A percentile compares a stretch with the other conserved stretches of the same genome.
These are phyloP conservation scores for Cystofilobasidium macerans DNA, from an alignment of 768 basidiomycete species.

Conservation along the genomic window DNA sequence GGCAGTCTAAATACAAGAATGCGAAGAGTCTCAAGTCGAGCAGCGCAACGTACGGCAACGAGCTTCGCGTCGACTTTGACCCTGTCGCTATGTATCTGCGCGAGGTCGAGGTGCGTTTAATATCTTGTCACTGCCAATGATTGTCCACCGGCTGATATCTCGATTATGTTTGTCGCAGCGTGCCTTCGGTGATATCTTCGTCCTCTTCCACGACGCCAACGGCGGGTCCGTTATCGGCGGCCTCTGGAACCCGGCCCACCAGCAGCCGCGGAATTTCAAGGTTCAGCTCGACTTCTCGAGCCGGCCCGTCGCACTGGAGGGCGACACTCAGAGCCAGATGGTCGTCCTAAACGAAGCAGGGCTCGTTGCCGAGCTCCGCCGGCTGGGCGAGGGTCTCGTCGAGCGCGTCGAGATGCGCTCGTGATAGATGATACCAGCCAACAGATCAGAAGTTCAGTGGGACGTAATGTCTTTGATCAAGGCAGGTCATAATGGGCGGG, in stretches of 20 bases:
- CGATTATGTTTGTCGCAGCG: slow-evolving; percentile 43
- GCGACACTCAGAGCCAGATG: slow-evolving; percentile 46
- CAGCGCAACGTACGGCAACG: slow-evolving; percentile 33
- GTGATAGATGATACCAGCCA: no score
- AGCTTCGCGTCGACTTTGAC: slow-evolving; percentile 60
- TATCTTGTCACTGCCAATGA: no score
- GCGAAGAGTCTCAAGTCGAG: slow-evolving; percentile 43
- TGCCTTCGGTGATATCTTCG: slow-evolving; percentile 61
- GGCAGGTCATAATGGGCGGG: no score
- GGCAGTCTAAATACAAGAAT: slow-evolving; percentile 42
- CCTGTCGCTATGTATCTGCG: slow-evolving; percentile 56
- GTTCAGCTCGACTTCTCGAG: slow-evolving; percentile 74
- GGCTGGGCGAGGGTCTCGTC: slow-evolving; percentile 62
- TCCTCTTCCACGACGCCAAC: slow-evolving; percentile 70
- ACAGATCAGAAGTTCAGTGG: no score
- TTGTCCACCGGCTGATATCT: no score
- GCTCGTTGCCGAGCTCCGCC: slow-evolving; percentile 61
- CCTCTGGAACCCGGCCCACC: slow-evolving; percentile 62
- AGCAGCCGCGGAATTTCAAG: slow-evolving; percentile 53
- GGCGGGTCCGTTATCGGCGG: slow-evolving; percentile 71
- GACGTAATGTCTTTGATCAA: no score
- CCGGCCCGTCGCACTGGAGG: slow-evolving; percentile 43
- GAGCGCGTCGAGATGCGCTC: slow-evolving; percentile 33
- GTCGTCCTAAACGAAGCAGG: slow-evolving; percentile 58
- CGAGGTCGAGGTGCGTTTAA: slow-evolving; percentile 61